Evolutionary conservation across 2,329 filamentous ascomycete genomes (phyloP).

Genomic region (Calonectria montana): DNA sequence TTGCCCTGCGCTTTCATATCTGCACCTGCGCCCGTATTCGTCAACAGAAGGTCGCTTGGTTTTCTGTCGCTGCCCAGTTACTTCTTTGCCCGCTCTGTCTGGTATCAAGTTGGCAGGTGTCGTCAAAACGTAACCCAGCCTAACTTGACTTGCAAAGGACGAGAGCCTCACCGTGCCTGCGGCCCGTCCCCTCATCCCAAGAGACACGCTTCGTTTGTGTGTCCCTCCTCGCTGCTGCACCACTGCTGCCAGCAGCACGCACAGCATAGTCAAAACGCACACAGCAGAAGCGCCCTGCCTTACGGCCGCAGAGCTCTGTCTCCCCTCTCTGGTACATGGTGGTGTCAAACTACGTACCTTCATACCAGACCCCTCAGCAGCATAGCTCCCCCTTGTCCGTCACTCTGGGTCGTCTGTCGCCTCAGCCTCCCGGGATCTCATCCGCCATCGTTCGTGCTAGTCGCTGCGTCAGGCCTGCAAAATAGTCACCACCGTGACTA

Average conservation of each 20-base stretch:
- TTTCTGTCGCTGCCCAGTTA: slow-evolving; percentile 25
- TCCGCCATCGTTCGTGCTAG: slow-evolving; percentile 39
- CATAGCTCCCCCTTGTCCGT: slow-evolving; percentile 28
- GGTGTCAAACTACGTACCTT: slow-evolving; percentile 13
- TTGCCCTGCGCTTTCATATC: slow-evolving; percentile 14
- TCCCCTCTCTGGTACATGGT: background rate
- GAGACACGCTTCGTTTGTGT: slow-evolving; percentile 29
- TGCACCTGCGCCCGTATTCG: background rate
- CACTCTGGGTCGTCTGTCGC: slow-evolving; percentile 17
- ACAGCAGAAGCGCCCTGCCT: slow-evolving; percentile 32
- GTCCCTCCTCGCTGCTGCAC: slow-evolving; percentile 38
- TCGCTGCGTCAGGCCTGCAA: slow-evolving; percentile 34
- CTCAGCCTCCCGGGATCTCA: slow-evolving; percentile 29
- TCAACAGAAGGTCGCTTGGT: slow-evolving; percentile 11
- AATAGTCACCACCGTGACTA: slow-evolving; percentile 33
- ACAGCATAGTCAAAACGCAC: slow-evolving; percentile 31
- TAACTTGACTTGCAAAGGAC: slow-evolving; percentile 24
- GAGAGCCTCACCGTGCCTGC: slow-evolving; percentile 29
- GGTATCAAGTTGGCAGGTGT: slow-evolving; percentile 15
- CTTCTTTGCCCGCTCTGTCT: slow-evolving; percentile 24
- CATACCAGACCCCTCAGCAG: slow-evolving; percentile 10
- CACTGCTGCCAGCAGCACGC: slow-evolving; percentile 37
- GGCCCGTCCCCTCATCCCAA: slow-evolving; percentile 27
- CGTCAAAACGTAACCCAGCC: slow-evolving; percentile 27
- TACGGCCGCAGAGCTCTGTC: slow-evolving; percentile 23